Percentiles rank a stretch among this genome's conserved stretches.
Evolutionary conservation across 2,329 filamentous ascomycete species (phyloP).

Genomic region (Aspergillus hortae): DNA sequence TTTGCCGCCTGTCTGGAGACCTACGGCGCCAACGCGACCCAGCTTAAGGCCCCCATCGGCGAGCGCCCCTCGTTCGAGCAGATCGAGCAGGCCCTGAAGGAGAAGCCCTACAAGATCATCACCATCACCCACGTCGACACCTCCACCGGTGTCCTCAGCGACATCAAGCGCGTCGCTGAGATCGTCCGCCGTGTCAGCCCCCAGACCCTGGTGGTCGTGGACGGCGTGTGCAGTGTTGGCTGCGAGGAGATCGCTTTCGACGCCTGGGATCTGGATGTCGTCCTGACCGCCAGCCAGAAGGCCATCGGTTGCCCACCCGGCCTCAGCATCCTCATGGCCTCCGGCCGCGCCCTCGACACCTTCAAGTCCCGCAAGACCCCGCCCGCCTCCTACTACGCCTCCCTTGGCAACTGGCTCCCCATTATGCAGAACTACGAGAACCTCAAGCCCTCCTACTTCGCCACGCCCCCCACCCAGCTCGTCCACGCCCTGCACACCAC

Average conservation of each 20-base stretch:
- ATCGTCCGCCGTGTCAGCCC: constrained; percentile 83
- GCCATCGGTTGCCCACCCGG: constrained; percentile 94
- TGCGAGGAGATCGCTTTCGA: constrained; percentile 96
- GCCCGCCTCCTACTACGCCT: constrained; percentile 87
- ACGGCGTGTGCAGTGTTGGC: constrained; percentile 95
- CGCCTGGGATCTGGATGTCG: constrained; percentile 87
- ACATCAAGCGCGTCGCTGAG: constrained; percentile 79
- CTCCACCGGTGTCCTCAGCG: constrained; percentile 90
- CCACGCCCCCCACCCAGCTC: constrained; percentile 90
- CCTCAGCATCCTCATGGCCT: constrained; percentile 90
- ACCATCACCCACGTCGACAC: constrained; percentile 98
- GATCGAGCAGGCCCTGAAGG: constrained; percentile 81
- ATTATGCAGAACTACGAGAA: constrained; percentile 99
- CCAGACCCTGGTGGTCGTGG: constrained; percentile 85
- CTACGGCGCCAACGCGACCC: constrained; percentile 86
- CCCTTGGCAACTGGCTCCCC: constrained; percentile 94
- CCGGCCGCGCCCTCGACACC: constrained; percentile 75
- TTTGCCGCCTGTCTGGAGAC: constrained; percentile 89
- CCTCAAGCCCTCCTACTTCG: constrained; percentile 96
- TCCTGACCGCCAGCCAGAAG: constrained; percentile 94
- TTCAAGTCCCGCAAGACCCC: constrained; percentile 78
- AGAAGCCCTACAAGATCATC: constrained; percentile 90
- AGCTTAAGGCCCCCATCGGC: constrained; percentile 85
- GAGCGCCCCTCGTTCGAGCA: constrained; percentile 80
- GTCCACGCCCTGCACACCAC: constrained; percentile 89